Evolutionary conservation across 2,329 filamentous ascomycete species (phyloP).

Genomic region (Colletotrichum acutatum): DNA sequence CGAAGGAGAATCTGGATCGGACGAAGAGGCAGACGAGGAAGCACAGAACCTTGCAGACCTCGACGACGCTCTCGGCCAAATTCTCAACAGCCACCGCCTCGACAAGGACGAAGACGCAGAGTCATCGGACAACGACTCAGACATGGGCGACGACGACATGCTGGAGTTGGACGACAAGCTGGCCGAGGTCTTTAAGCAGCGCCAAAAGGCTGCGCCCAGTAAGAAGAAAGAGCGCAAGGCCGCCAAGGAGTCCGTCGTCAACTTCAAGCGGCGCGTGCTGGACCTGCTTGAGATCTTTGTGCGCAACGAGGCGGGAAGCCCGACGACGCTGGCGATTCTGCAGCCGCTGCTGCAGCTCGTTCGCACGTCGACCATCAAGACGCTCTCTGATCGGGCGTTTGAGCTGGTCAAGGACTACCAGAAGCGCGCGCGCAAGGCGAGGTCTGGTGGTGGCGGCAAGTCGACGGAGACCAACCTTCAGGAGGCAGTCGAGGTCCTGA

Average conservation of each 20-base stretch:
- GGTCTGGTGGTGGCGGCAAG: slow-evolving; percentile 52
- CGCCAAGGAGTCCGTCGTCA: slow-evolving; percentile 87
- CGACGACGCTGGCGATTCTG: slow-evolving; percentile 75
- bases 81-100: slow-evolving; percentile 77
- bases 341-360: slow-evolving; percentile 81
- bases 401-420: slow-evolving; percentile 79
- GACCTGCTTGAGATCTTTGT: slow-evolving; percentile 89
- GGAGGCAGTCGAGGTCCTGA: slow-evolving; percentile 67
- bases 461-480: slow-evolving; percentile 52
- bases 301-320: slow-evolving; percentile 78
- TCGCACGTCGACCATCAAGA: slow-evolving; percentile 80
- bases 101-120: slow-evolving; percentile 69
- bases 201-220: slow-evolving; percentile 69
- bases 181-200: slow-evolving; percentile 85
- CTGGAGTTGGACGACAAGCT: slow-evolving; percentile 86
- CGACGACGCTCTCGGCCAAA: slow-evolving; percentile 80
- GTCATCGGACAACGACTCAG: slow-evolving; percentile 71
- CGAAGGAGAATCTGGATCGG: slow-evolving; percentile 54
- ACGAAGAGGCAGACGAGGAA: slow-evolving; percentile 55
- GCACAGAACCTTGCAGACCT: slow-evolving; percentile 62
- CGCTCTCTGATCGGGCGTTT: slow-evolving; percentile 78
- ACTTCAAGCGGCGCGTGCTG: slow-evolving; percentile 94
- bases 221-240: slow-evolving; percentile 89
- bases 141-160: slow-evolving; percentile 98
- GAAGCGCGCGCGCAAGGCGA: slow-evolving; percentile 71